Percentiles rank a stretch among this genome's conserved stretches.
Conservation (phyloP, 1,284 basidiomycete genomes). For the Pseudozyma hubeiensis region DNA sequence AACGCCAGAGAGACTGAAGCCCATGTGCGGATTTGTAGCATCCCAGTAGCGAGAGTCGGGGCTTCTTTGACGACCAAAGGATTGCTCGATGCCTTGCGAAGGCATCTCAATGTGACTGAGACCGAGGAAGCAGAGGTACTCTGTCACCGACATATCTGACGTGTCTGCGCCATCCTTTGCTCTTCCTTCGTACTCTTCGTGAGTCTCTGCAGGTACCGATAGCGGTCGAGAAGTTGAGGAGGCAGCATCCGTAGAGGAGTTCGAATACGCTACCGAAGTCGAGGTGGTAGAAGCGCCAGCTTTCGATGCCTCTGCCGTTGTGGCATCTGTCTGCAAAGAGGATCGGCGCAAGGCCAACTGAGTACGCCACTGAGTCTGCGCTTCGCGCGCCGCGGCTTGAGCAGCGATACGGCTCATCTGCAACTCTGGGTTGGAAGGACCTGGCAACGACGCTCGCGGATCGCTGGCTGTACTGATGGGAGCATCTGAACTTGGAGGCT, state of each 20-base stretch:
- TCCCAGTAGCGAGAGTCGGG: slow-evolving; percentile 34
- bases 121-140: slow-evolving; percentile 49
- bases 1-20: slow-evolving; percentile 55
- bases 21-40: slow-evolving; percentile 40
- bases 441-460: slow-evolving; percentile 7
- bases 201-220: neutral
- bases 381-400: slow-evolving; percentile 50
- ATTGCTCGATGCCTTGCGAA: slow-evolving; percentile 42
- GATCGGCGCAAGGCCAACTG: slow-evolving; percentile 41
- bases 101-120: slow-evolving; percentile 53
- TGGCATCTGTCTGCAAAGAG: slow-evolving; percentile 14
- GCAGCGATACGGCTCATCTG: slow-evolving; percentile 54
- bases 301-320: neutral
- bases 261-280: neutral
- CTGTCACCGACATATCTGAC: slow-evolving; percentile 28
- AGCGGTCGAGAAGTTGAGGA: neutral
- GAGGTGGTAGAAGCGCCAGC: neutral
- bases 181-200: too few relatives aligned
- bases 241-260: neutral
- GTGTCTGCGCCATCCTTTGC: neutral
- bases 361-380: slow-evolving; percentile 51
- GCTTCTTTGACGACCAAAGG: slow-evolving; percentile 31
- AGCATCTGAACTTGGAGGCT: neutral
- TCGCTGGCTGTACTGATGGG: slow-evolving; percentile 29
- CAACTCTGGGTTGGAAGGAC: slow-evolving; percentile 19